Evolutionary conservation across 331 rosid species (phyloP).

Genomic region (Stylosanthes scabra): DNA sequence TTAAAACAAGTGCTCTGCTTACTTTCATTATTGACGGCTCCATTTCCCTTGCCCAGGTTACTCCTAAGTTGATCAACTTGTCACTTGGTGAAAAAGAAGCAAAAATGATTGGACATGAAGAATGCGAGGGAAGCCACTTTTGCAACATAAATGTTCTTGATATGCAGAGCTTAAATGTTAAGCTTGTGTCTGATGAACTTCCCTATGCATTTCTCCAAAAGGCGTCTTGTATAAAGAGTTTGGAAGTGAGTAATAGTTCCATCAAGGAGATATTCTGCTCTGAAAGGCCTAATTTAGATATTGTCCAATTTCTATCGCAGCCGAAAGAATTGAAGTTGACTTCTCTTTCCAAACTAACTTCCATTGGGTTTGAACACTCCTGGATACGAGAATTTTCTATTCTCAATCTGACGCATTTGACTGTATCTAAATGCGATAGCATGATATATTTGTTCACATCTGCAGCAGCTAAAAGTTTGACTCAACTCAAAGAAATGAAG

Average conservation of each 20-base stretch:
- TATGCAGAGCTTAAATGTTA: not conserved
- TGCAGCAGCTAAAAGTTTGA: conserved; percentile 14
- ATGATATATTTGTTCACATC: not conserved
- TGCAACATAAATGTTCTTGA: not conserved
- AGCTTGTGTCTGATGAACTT: not conserved
- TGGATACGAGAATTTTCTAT: not conserved
- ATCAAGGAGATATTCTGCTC: conserved; percentile 9
- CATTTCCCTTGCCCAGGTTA: not conserved
- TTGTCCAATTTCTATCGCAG: not conserved
- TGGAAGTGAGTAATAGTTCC: not conserved
- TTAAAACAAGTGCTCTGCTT: not conserved
- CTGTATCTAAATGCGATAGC: not conserved
- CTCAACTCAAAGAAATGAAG: not conserved
- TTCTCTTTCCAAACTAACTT: not conserved
- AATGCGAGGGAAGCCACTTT: not conserved
- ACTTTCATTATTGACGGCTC: not conserved
- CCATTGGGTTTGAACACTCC: conserved; percentile 9
- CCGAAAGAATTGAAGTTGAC: not conserved
- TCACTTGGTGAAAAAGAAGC: not conserved
- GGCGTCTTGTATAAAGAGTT: not conserved
- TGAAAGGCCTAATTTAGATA: not conserved
- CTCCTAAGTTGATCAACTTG: not conserved
- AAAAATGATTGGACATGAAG: not conserved
- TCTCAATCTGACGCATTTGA: not conserved
- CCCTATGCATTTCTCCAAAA: not conserved